phyloP scores from a whole-genome alignment of 352 stramenopile genomes.

The Halophytophthora batemanensis region DNA sequence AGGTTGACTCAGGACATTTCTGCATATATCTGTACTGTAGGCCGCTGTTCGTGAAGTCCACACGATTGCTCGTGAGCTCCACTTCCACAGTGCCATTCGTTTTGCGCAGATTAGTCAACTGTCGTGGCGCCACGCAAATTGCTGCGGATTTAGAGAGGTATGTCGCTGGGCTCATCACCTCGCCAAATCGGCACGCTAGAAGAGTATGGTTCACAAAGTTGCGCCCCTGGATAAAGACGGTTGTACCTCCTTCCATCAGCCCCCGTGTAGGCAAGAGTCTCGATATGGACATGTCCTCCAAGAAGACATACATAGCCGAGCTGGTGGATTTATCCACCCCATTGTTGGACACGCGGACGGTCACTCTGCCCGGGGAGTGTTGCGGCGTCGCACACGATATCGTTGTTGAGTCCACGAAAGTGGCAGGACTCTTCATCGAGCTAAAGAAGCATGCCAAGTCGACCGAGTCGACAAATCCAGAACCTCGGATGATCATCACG shows the following conservation, averaged over 20 bases:
- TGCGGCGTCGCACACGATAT: constrained; percentile 63
- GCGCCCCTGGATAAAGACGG: constrained; percentile 89
- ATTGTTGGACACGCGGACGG: constrained; percentile 82
- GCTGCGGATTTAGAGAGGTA: constrained; percentile 79
- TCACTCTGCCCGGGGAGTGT: constrained; percentile 52
- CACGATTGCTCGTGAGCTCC: constrained; percentile 84
- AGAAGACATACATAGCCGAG: constrained; percentile 67
- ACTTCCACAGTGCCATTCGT: constrained; percentile 55
- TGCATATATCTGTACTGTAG: constrained; percentile 76
- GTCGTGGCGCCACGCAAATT: constrained; percentile 75
- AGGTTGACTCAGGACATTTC: constrained; percentile 52
- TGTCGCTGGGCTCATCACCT: constrained; percentile 54
- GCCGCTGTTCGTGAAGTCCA: constrained; percentile 77
- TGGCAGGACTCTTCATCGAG: constrained; percentile 27
- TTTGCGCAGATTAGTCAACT: constrained; percentile 41
- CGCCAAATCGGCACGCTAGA: constrained; percentile 88
- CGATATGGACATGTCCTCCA: constrained; percentile 81
- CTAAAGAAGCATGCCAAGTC: constrained; percentile 61
- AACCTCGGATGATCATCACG: constrained; percentile 58
- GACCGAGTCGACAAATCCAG: constrained; percentile 53
- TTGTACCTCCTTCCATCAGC: constrained; percentile 69
- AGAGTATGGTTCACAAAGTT: constrained; percentile 93
- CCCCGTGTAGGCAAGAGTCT: constrained; percentile 70
- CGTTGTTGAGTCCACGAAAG: constrained; percentile 41
- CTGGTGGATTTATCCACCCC: constrained; percentile 58